Evolutionary conservation across 106 monocot species (phyloP), one percentile per base, ranked within the genome.

Genomic region (Hemerocallis citrina): DNA sequence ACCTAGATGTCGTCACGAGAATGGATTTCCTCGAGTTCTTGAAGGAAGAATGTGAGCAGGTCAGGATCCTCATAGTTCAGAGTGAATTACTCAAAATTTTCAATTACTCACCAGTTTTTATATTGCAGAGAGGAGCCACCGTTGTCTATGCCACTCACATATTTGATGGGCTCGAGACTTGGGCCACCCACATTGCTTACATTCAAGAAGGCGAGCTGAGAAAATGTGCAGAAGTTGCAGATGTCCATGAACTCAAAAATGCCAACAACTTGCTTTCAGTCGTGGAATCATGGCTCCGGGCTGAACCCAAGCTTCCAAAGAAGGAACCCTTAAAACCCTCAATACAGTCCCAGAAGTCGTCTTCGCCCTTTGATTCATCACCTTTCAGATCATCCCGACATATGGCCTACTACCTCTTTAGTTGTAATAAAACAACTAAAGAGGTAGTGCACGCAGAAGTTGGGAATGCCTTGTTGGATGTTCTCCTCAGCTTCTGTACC

Each of bases 81-180:
- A 52, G 17, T 23, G 50, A 33, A 48, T 61, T 22, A 48, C 20
- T 25, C 19, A 14, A n/a, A 9, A 14, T 58, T 1, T 58, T 58
- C 3, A n/a, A 19, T 49, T 37, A 35, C 13, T 34, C 2, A 35
- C 30, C 7, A 9, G 4, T 28, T 32, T 32, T 28, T 1, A 56
- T 11, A 56, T 34, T 70, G n/a, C 68, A 96, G 96, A 96, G 96
- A 77, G 96, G 81, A 57, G 96, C 90, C 1, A 91, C 79, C 13
- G 87, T 96, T 28, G 96, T 91, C 8, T 96, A 96, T 58, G 86
- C 90, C 23, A 96, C 96, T n/a, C 96, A 96, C 62, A 96, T 96
- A 67, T 96, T 90, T 72, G 96, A 96, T 64, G 96, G 96, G 4
- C 43, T 96, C 36, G 96, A 96, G 66, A 67, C 83, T 11, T 96